phyloP scores from a whole-genome alignment of 106 monocot genomes.

The Acanthochlamys bracteata region DNA sequence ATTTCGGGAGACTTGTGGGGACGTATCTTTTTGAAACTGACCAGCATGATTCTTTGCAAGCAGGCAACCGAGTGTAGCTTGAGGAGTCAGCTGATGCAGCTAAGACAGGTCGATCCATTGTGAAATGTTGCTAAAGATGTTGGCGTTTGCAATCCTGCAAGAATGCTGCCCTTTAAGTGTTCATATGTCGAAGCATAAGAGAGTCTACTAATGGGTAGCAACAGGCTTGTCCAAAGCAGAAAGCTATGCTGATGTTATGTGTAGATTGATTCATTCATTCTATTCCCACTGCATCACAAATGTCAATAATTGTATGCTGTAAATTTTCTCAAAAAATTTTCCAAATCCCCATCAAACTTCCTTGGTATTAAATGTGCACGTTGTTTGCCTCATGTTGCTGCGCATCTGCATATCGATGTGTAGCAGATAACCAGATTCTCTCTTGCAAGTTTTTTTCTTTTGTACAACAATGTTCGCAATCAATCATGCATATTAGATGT shows the following conservation, averaged over 20 bases:
- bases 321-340: too few relatives aligned
- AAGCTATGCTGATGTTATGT: not conserved
- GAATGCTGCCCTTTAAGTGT: not conserved
- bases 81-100: constrained; percentile 39
- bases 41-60: not conserved
- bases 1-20: too few relatives aligned
- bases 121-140: not conserved
- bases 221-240: too few relatives aligned
- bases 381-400: too few relatives aligned
- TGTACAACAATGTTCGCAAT: too few relatives aligned
- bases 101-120: constrained; percentile 1
- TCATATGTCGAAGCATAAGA: not conserved
- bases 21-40: not conserved
- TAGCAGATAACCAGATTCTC: too few relatives aligned
- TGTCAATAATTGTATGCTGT: not conserved
- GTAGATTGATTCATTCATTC: not conserved
- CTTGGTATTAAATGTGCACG: too few relatives aligned
- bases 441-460: too few relatives aligned
- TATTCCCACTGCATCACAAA: not conserved
- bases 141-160: not conserved
- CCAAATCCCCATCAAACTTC: too few relatives aligned
- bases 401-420: too few relatives aligned
- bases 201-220: not conserved
- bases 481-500: too few relatives aligned
- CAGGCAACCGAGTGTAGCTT: constrained; percentile 49